phyloP scores from a whole-genome alignment of 2,329 filamentous ascomycete species.

The Trichoderma atrobrunneum region DNA sequence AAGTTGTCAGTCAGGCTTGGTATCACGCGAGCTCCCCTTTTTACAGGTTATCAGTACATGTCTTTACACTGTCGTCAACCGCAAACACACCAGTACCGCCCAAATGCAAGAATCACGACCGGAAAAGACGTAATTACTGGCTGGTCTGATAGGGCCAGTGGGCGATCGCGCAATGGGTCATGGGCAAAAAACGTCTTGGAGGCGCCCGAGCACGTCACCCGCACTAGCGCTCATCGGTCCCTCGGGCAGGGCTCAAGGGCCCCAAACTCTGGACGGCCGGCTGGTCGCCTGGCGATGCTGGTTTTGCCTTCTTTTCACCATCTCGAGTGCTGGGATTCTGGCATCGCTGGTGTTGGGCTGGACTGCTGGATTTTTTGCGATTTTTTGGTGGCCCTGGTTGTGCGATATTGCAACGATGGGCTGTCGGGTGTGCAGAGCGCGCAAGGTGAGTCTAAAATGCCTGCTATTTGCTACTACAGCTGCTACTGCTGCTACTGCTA shows the following conservation, averaged over 20 bases:
- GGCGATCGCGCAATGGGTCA: conserved; percentile 19
- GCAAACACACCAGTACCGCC: background rate
- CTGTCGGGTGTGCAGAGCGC: conserved; percentile 41
- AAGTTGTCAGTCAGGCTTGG: background rate
- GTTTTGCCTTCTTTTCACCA: background rate
- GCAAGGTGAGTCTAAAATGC: conserved; percentile 34
- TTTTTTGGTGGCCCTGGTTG: background rate
- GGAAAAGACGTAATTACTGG: conserved; percentile 1
- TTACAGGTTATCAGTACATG: background rate
- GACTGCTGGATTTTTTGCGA: background rate
- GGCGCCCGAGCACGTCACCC: conserved; percentile 21
- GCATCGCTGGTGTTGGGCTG: background rate
- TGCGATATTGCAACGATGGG: conserved; percentile 31
- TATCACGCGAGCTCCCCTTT: background rate
- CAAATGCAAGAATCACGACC: background rate
- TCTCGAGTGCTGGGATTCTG: background rate
- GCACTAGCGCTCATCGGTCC: conserved; percentile 20
- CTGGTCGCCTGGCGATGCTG: background rate
- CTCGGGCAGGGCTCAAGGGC: conserved; percentile 14
- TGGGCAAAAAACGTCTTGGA: conserved; percentile 18
- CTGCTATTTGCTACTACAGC: background rate
- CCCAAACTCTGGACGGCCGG: conserved; percentile 1
- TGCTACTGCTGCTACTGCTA: background rate
- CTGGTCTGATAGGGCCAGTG: conserved; percentile 10
- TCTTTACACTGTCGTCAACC: fast-evolving